phyloP scores from a whole-genome alignment of 2,329 filamentous ascomycete species.

The Fusarium foetens region DNA sequence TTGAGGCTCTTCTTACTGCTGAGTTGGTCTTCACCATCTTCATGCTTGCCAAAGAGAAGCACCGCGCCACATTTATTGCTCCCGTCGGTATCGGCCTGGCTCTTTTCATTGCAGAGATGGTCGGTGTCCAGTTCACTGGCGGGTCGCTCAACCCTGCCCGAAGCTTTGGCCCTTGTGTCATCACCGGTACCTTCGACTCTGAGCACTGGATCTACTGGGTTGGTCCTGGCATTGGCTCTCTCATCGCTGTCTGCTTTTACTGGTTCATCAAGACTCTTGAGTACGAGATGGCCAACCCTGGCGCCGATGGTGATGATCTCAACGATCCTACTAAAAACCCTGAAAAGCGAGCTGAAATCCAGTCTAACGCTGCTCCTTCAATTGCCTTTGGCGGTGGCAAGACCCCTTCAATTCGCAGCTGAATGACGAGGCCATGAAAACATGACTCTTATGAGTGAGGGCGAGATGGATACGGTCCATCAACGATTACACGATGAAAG shows the following conservation, averaged over 20 bases:
- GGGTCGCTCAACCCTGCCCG: slow-evolving; percentile 60
- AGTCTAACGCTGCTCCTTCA: slow-evolving; percentile 28
- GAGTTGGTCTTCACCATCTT: slow-evolving; percentile 61
- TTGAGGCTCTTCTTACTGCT: slow-evolving; percentile 60
- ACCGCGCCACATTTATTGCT: slow-evolving; percentile 58
- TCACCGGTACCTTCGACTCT: slow-evolving; percentile 52
- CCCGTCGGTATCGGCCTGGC: slow-evolving; percentile 60
- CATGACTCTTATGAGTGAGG: slow-evolving; percentile 9
- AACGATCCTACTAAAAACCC: slow-evolving; percentile 58
- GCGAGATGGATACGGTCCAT: slow-evolving; percentile 4
- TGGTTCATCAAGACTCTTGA: slow-evolving; percentile 55
- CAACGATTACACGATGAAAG: slow-evolving; percentile 15
- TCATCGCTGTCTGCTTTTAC: slow-evolving; percentile 52
- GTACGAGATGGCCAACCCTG: slow-evolving; percentile 59
- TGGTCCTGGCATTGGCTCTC: slow-evolving; percentile 48
- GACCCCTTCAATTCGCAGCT: slow-evolving; percentile 39
- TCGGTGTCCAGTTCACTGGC: slow-evolving; percentile 60
- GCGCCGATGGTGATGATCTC: slow-evolving; percentile 55
- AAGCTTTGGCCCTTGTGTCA: slow-evolving; percentile 58
- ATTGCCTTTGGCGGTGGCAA: slow-evolving; percentile 32
- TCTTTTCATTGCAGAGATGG: slow-evolving; percentile 58
- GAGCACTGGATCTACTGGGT: slow-evolving; percentile 62
- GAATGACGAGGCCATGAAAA: not conserved
- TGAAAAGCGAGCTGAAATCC: slow-evolving; percentile 51
- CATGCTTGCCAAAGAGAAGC: slow-evolving; percentile 63